These are phyloP conservation scores for Shiraia sp. DNA, from an alignment of 2,329 filamentous ascomycete species.

Conservation along the genomic window DNA sequence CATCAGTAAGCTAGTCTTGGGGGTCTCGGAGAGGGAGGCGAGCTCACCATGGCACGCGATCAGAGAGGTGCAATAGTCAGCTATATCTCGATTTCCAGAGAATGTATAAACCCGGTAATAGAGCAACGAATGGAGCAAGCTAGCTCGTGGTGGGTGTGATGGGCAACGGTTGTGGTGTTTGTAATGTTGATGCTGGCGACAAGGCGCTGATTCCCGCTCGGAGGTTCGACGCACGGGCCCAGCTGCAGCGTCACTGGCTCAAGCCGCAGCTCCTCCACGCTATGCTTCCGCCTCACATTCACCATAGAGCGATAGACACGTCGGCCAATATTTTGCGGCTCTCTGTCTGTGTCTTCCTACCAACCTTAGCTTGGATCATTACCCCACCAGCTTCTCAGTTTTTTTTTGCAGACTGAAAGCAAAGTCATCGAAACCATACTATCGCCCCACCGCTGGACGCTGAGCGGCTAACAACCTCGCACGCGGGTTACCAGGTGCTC, in stretches of 20 bases:
- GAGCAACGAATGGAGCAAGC: neutral
- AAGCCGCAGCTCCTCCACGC: conserved; percentile 14
- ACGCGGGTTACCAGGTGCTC: conserved; percentile 16
- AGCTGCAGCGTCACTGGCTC: conserved; percentile 27
- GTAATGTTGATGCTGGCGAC: conserved; percentile 37
- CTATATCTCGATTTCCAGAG: conserved; percentile 1
- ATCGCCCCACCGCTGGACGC: conserved; percentile 11
- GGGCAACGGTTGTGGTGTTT: conserved; percentile 30
- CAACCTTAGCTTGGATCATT: neutral
- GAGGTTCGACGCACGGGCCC: neutral
- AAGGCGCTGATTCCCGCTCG: conserved; percentile 29
- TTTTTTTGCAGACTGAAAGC: neutral
- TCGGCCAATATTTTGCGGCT: conserved; percentile 21
- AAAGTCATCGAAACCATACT: neutral
- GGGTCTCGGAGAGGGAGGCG: conserved; percentile 17
- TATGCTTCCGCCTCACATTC: conserved; percentile 25
- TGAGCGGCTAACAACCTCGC: conserved; percentile 8
- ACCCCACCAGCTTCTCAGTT: neutral
- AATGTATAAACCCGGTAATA: neutral
- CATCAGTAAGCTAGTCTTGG: conserved; percentile 42
- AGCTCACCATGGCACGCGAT: conserved; percentile 40
- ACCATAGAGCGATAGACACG: conserved; percentile 41
- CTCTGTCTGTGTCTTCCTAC: conserved; percentile 4
- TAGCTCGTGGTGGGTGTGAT: conserved; percentile 17
- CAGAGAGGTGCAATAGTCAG: conserved; percentile 6